phyloP scores from a whole-genome alignment of 331 rosid genomes.

The Dryas integrifolia region DNA sequence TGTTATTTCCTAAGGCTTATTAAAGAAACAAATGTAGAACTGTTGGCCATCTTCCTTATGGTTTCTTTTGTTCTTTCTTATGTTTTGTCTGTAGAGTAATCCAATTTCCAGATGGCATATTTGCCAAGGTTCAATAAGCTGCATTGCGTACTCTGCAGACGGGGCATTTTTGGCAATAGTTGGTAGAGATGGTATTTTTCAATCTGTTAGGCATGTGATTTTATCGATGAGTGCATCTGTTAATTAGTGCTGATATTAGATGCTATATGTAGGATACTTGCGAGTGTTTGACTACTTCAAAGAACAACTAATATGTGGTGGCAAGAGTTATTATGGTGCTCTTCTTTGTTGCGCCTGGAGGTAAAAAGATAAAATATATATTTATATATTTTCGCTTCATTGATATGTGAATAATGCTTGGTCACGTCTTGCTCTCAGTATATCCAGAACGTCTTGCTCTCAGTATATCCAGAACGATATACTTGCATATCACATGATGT shows the following conservation, averaged over 20 bases:
- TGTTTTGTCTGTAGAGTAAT: conserved; percentile 58
- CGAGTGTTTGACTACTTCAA: conserved; percentile 88
- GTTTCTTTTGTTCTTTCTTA: conserved; percentile 10
- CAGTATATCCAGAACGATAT: background rate
- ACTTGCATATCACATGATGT: background rate
- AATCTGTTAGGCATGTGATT: conserved; percentile 12
- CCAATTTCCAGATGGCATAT: conserved; percentile 98
- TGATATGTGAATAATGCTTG: background rate
- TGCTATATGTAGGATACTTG: conserved; percentile 61
- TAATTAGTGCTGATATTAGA: conserved; percentile 29
- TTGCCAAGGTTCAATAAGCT: conserved; percentile 90
- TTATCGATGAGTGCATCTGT: background rate
- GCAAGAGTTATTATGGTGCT: conserved; percentile 95
- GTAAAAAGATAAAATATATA: conserved; percentile 27
- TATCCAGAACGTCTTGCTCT: background rate
- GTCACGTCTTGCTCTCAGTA: background rate
- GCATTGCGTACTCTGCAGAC: conserved; percentile 70
- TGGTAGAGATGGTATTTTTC: conserved; percentile 86
- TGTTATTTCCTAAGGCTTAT: background rate
- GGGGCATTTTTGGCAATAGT: conserved; percentile 78
- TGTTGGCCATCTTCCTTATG: background rate
- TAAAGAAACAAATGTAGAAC: background rate
- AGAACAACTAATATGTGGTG: conserved; percentile 88
- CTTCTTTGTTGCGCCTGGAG: conserved; percentile 97
- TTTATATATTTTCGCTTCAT: background rate